Percentiles rank a stretch among this genome's conserved stretches.
Conservation (phyloP, 2,329 filamentous ascomycete species). For the Stagonosporopsis vannaccii region DNA sequence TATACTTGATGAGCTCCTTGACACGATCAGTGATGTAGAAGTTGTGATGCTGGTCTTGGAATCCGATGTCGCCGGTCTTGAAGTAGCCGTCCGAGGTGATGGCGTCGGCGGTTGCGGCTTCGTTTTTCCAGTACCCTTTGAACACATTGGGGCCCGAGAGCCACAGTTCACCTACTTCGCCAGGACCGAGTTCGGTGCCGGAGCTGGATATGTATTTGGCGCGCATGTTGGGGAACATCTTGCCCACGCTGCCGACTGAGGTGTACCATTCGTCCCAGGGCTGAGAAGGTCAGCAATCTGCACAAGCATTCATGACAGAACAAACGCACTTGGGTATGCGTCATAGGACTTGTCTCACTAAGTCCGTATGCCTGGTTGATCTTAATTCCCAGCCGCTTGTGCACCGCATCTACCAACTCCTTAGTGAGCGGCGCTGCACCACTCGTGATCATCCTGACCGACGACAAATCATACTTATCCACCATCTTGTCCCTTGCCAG, state of each 20-base stretch:
- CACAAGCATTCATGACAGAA: no score
- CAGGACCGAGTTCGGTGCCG: slow-evolving; percentile 65
- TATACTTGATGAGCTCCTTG: slow-evolving; percentile 45
- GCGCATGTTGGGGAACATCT: slow-evolving; percentile 77
- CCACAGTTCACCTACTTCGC: slow-evolving; percentile 66
- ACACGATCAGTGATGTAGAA: slow-evolving; percentile 44
- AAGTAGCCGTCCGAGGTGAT: slow-evolving; percentile 74
- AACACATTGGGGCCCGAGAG: slow-evolving; percentile 82
- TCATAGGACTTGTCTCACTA: slow-evolving; percentile 37
- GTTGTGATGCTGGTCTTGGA: slow-evolving; percentile 33
- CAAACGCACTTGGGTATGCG: slow-evolving; percentile 31
- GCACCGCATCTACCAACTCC: slow-evolving; percentile 78
- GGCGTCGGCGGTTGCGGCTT: slow-evolving; percentile 70
- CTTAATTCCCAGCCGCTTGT: slow-evolving; percentile 67
- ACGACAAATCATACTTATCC: slow-evolving; percentile 78
- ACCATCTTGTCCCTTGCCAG: slow-evolving; percentile 80
- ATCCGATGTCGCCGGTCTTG: slow-evolving; percentile 41
- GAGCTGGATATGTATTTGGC: slow-evolving; percentile 75
- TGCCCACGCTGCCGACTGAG: slow-evolving; percentile 75
- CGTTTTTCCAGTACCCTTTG: slow-evolving; percentile 77
- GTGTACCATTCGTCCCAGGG: slow-evolving; percentile 37
- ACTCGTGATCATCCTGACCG: slow-evolving; percentile 81
- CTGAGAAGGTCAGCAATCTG: slow-evolving; percentile 6
- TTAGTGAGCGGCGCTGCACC: slow-evolving; percentile 83
- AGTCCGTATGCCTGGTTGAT: slow-evolving; percentile 37